A percentile compares a stretch with the other conserved stretches of the same genome.
Conservation (phyloP, 768 basidiomycete genomes). For the Lepiota venenata region DNA sequence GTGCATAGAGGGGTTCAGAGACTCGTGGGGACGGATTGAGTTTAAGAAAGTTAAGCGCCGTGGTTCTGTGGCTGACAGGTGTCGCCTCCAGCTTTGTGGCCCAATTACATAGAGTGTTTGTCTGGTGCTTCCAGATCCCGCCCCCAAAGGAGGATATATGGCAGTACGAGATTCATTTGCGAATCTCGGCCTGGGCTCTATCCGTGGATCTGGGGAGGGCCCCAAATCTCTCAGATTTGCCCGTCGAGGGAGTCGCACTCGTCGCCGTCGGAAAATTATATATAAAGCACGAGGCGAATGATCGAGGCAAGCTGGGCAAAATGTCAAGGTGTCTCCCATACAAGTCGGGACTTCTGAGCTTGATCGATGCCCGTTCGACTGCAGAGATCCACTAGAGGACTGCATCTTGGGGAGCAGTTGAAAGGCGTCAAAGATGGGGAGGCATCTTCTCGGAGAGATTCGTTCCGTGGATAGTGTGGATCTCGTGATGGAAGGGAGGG, state of each 20-base stretch:
- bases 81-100: too few species aligned
- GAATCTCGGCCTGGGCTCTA: not conserved
- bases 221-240: not conserved
- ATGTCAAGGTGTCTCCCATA: not conserved
- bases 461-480: constrained; percentile 5
- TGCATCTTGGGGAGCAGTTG: not conserved
- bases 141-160: too few species aligned
- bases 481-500: not conserved
- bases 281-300: not conserved
- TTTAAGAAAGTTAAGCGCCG: too few species aligned
- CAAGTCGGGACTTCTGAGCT: not conserved
- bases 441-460: constrained; percentile 1
- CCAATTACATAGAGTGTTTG: too few species aligned
- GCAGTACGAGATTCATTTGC: not conserved
- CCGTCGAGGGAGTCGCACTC: not conserved
- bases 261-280: not conserved
- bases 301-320: not conserved
- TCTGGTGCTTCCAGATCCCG: too few species aligned
- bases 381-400: not conserved
- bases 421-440: too few species aligned
- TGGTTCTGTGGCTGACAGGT: too few species aligned
- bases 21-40: too few species aligned
- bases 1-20: too few species aligned
- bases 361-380: not conserved
- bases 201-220: constrained; percentile 1